These are phyloP conservation scores for Tolypocladium amazonense DNA, from an alignment of 2,329 filamentous ascomycete species.

Conservation along the genomic window DNA sequence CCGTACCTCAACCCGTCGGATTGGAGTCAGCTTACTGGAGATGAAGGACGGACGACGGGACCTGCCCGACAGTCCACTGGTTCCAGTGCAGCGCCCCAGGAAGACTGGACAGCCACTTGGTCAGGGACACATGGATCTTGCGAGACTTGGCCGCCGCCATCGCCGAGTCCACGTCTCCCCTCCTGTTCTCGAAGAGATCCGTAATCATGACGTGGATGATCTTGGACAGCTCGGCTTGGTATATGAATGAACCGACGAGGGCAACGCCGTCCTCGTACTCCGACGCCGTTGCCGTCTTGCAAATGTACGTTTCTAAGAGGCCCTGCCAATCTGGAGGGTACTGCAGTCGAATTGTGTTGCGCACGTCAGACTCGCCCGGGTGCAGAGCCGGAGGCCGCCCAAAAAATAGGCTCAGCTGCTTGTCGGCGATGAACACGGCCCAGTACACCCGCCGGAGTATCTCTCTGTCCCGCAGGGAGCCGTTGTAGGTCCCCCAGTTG, in stretches of 20 bases:
- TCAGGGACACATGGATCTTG: conserved; percentile 34
- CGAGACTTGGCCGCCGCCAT: conserved; percentile 30
- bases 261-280: conserved; percentile 35
- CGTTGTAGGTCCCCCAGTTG: conserved; percentile 32
- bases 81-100: conserved; percentile 39
- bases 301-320: conserved; percentile 36
- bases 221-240: conserved; percentile 36
- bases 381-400: conserved; percentile 38
- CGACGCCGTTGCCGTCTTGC: conserved; percentile 29
- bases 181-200: conserved; percentile 38
- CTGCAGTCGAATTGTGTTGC: conserved; percentile 35
- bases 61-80: conserved; percentile 35
- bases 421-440: conserved; percentile 38
- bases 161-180: conserved; percentile 26
- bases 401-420: conserved; percentile 40
- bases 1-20: not conserved
- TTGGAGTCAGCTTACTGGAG: conserved; percentile 24
- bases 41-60: conserved; percentile 34
- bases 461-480: conserved; percentile 30
- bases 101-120: conserved; percentile 33
- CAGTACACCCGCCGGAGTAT: conserved; percentile 38
- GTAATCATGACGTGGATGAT: conserved; percentile 39
- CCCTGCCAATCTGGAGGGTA: conserved; percentile 38
- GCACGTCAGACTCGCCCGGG: conserved; percentile 37
- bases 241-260: conserved; percentile 32